Conservation (phyloP, 148 eudicot species). For the Persicaria tinctoria region DNA sequence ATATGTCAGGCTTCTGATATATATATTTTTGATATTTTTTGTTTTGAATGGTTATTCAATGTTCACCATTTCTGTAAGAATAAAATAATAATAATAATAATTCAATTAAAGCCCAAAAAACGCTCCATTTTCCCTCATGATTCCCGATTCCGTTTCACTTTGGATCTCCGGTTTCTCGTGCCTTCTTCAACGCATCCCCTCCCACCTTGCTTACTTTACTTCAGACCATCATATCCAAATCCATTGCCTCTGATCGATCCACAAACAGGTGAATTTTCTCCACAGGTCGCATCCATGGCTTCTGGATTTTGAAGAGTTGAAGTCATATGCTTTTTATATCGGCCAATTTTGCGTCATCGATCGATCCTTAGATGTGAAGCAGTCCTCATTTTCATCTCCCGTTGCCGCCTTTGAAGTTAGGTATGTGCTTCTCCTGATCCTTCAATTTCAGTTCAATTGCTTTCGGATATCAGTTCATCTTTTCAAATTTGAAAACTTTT, state of each 20-base stretch:
- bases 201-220: neutral
- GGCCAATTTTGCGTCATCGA: neutral
- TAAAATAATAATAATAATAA: neutral
- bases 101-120: neutral
- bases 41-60: too few relatives aligned
- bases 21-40: too few relatives aligned
- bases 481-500: neutral
- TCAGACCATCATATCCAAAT: neutral
- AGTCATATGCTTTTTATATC: neutral
- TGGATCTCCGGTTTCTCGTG: neutral
- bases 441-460: neutral
- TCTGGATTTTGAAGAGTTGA: neutral
- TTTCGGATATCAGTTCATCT: neutral
- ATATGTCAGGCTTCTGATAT: too few relatives aligned
- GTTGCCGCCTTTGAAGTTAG: neutral
- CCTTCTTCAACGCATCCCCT: neutral
- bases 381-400: neutral
- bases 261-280: neutral
- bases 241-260: neutral
- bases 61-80: too few relatives aligned
- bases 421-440: neutral
- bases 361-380: neutral
- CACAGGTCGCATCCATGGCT: neutral
- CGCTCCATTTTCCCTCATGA: neutral
- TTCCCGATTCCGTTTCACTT: neutral